Conservation (phyloP, 768 basidiomycete genomes). For the Phaffia tasmanica region DNA sequence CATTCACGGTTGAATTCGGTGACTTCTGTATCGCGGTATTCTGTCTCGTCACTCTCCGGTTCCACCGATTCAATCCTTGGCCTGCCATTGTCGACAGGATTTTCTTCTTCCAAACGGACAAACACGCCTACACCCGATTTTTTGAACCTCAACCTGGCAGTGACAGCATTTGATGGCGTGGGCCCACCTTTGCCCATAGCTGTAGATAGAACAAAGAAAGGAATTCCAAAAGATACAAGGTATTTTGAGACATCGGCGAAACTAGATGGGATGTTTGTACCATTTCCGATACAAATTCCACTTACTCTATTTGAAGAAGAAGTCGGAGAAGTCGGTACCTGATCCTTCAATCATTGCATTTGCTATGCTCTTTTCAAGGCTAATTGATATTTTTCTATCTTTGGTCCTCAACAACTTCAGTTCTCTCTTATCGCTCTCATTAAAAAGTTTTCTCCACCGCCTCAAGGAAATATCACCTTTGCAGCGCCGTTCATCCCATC, state of each 20-base stretch:
- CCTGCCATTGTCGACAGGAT: too few species aligned
- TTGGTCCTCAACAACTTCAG: constrained; percentile 41
- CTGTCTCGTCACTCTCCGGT: too few species aligned
- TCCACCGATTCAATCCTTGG: too few species aligned
- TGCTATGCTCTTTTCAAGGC: not conserved
- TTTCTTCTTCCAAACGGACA: too few species aligned
- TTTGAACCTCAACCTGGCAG: too few species aligned
- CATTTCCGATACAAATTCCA: constrained; percentile 71
- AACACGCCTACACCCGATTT: too few species aligned
- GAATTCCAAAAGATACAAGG: constrained; percentile 59
- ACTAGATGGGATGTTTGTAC: constrained; percentile 57
- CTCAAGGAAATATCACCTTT: constrained; percentile 40
- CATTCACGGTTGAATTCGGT: too few species aligned
- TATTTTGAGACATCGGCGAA: constrained; percentile 77
- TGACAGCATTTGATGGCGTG: too few species aligned
- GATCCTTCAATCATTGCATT: constrained; percentile 22
- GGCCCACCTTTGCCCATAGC: too few species aligned
- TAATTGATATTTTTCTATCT: not conserved
- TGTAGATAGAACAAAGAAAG: too few species aligned
- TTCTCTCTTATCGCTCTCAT: constrained; percentile 86
- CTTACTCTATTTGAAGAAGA: constrained; percentile 82
- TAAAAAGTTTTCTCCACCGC: constrained; percentile 60
- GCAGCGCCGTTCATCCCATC: constrained; percentile 67
- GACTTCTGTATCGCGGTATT: too few species aligned
- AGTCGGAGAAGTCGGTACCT: constrained; percentile 74